Evolutionary conservation across 2,329 filamentous ascomycete species (phyloP).

Genomic region (Pseudocercospora fuligena): DNA sequence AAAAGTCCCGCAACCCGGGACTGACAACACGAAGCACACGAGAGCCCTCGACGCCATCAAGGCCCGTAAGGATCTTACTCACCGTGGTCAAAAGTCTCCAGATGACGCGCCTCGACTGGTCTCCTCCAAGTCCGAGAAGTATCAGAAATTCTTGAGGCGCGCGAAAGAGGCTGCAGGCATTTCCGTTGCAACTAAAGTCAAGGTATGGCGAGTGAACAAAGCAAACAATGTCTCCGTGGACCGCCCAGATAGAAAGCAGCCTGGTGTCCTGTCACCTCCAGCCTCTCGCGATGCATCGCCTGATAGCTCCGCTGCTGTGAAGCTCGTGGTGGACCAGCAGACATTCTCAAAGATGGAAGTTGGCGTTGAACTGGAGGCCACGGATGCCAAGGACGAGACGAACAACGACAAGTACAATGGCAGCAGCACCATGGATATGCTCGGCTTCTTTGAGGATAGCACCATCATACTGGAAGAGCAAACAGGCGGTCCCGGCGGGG

Average conservation of each 20-base stretch:
- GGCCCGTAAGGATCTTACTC: slow-evolving; percentile 24
- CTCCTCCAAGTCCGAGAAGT: slow-evolving; percentile 68
- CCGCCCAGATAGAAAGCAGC: slow-evolving; percentile 28
- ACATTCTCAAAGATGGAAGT: slow-evolving; percentile 67
- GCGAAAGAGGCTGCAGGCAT: slow-evolving; percentile 73
- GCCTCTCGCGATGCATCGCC: slow-evolving; percentile 48
- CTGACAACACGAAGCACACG: slow-evolving; percentile 13
- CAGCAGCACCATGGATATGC: slow-evolving; percentile 65
- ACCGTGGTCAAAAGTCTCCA: slow-evolving; percentile 32
- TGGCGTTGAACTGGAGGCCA: slow-evolving; percentile 68
- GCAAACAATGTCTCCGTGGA: slow-evolving; percentile 41
- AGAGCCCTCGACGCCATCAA: slow-evolving; percentile 16
- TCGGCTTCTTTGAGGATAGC: slow-evolving; percentile 71
- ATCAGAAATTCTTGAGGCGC: slow-evolving; percentile 75
- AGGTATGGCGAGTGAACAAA: slow-evolving; percentile 71
- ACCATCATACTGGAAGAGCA: slow-evolving; percentile 85
- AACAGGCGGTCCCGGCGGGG: slow-evolving; percentile 58
- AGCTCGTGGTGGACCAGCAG: slow-evolving; percentile 65
- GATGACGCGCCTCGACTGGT: slow-evolving; percentile 69
- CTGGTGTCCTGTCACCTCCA: slow-evolving; percentile 52
- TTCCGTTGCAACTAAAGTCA: slow-evolving; percentile 72
- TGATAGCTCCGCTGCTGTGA: slow-evolving; percentile 50
- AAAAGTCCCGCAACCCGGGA: slow-evolving; percentile 65
- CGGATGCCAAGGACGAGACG: slow-evolving; percentile 71
- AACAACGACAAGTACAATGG: slow-evolving; percentile 79